Evolutionary conservation across 2,329 filamentous ascomycete genomes (phyloP).

Genomic region (Fusarium sp.): DNA sequence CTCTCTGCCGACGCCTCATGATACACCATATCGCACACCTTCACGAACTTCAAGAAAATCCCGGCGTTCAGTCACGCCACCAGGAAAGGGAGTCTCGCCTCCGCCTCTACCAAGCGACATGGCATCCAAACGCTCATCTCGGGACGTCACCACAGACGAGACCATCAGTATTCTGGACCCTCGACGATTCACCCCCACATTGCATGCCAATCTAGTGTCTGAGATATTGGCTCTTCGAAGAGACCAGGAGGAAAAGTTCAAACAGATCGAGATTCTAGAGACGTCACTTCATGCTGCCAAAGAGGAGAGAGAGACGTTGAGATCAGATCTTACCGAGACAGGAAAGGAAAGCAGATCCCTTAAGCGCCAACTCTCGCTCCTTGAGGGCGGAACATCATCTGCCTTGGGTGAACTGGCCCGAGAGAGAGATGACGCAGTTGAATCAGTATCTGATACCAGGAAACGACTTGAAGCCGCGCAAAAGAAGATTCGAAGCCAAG

Average conservation of each 20-base stretch:
- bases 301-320: constrained; percentile 79
- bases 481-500: constrained; percentile 81
- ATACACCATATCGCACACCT: constrained; percentile 78
- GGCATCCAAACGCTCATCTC: constrained; percentile 63
- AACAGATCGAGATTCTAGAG: constrained; percentile 88
- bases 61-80: constrained; percentile 75
- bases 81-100: constrained; percentile 69
- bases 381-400: constrained; percentile 89
- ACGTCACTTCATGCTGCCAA: constrained; percentile 76
- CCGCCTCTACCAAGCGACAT: constrained; percentile 59
- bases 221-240: constrained; percentile 90
- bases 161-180: constrained; percentile 84
- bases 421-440: constrained; percentile 87
- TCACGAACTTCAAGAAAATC: constrained; percentile 74
- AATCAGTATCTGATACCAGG: constrained; percentile 77
- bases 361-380: constrained; percentile 85
- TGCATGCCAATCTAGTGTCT: constrained; percentile 94
- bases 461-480: constrained; percentile 82
- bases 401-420: constrained; percentile 85
- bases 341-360: constrained; percentile 83
- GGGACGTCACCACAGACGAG: constrained; percentile 74
- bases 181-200: constrained; percentile 90
- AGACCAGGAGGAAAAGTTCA: constrained; percentile 91
- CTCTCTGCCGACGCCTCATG: constrained; percentile 76
- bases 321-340: constrained; percentile 69